Evolutionary conservation across 1,139 yeast species (phyloP).

Genomic region (Blastobotrys persicus): DNA sequence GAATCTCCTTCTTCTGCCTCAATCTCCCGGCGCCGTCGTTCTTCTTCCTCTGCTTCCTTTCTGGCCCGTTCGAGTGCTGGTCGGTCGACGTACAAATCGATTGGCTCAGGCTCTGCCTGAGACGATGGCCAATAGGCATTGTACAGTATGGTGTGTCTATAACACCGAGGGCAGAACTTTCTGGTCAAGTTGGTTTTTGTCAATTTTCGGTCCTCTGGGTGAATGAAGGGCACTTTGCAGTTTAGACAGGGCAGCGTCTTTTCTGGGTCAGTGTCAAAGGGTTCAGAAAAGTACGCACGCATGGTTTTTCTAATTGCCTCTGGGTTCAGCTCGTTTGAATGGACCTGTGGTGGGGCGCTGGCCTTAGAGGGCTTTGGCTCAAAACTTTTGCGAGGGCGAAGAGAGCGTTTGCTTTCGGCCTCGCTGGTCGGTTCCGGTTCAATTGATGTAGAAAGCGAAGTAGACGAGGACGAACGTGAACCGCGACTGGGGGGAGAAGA

Average conservation of each 20-base stretch:
- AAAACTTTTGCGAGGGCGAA: slow-evolving; percentile 18
- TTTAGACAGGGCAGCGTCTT: slow-evolving; percentile 26
- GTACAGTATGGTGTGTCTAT: slow-evolving; percentile 33
- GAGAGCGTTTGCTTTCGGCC: slow-evolving; percentile 10
- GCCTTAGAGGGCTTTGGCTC: slow-evolving; percentile 7
- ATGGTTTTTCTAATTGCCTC: slow-evolving; percentile 12
- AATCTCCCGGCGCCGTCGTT: neutral
- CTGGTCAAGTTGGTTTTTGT: slow-evolving; percentile 18
- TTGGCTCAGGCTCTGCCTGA: slow-evolving; percentile 16
- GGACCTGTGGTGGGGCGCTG: neutral
- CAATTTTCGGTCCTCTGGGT: slow-evolving; percentile 17
- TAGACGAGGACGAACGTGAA: neutral
- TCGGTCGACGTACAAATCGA: slow-evolving; percentile 24
- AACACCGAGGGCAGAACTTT: slow-evolving; percentile 34
- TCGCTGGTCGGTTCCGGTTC: slow-evolving; percentile 22
- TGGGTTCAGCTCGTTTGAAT: slow-evolving; percentile 6
- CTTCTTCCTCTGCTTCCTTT: slow-evolving; percentile 13
- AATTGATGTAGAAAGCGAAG: slow-evolving; percentile 14
- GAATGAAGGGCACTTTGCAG: slow-evolving; percentile 29
- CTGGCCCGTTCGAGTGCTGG: slow-evolving; percentile 13
- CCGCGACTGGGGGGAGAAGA: slow-evolving; percentile 11
- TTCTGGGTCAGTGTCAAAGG: slow-evolving; percentile 22
- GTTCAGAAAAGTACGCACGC: slow-evolving; percentile 23
- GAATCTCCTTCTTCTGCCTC: slow-evolving; percentile 1
- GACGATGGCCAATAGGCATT: slow-evolving; percentile 32